phyloP scores from a whole-genome alignment of 345 rosid species.

The Fremontodendron californicum region DNA sequence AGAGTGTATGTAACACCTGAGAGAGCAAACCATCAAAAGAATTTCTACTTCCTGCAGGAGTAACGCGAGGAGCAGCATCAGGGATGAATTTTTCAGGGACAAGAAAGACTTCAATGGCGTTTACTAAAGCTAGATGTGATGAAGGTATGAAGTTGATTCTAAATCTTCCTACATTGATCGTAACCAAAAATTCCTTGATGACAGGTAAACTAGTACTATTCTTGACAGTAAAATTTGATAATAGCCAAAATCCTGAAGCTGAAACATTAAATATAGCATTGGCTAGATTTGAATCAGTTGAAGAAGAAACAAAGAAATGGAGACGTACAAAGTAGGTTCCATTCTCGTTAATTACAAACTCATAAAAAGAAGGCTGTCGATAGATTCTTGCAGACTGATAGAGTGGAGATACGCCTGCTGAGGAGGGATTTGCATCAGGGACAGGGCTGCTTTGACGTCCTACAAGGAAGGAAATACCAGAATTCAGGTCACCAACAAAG shows the following conservation, averaged over 20 bases:
- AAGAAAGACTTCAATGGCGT: slow-evolving; percentile 59
- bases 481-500: not conserved
- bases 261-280: slow-evolving; percentile 32
- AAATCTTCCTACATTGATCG: no score
- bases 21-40: not conserved
- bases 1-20: not conserved
- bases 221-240: slow-evolving; percentile 25
- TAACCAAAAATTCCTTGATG: no score
- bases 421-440: not conserved
- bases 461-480: slow-evolving; percentile 17
- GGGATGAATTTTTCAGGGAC: slow-evolving; percentile 23
- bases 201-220: not conserved
- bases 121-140: slow-evolving; percentile 36
- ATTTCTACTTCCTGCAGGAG: not conserved
- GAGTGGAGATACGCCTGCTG: slow-evolving; percentile 1
- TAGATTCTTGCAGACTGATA: slow-evolving; percentile 51
- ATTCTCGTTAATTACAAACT: slow-evolving; percentile 16
- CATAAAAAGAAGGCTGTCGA: slow-evolving; percentile 29
- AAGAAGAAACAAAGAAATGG: slow-evolving; percentile 27
- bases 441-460: slow-evolving; percentile 7
- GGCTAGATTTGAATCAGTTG: slow-evolving; percentile 28
- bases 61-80: not conserved
- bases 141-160: no score
- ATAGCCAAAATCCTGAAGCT: slow-evolving; percentile 26
- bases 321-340: slow-evolving; percentile 42